Percentiles rank a stretch among this genome's conserved stretches.
Evolutionary conservation across 768 basidiomycete species (phyloP).

Genomic region (Amyloporia xantha): DNA sequence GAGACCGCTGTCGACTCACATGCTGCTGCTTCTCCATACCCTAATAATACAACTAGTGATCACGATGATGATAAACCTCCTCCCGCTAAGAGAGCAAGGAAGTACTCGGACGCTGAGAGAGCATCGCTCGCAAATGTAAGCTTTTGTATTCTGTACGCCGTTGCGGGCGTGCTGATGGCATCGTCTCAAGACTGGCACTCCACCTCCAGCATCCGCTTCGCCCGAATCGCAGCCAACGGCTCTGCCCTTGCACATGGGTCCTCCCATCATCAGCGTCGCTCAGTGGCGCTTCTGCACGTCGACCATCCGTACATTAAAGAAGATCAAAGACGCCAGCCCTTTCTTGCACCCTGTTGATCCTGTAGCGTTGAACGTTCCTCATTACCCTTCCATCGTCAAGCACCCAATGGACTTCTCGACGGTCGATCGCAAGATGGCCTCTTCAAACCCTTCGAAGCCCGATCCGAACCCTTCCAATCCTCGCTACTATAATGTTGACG

Average conservation of each 20-base stretch:
- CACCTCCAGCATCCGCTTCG: conserved; percentile 55
- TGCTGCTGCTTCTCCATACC: conserved; percentile 22
- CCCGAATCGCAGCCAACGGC: conserved; percentile 14
- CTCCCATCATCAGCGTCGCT: conserved; percentile 47
- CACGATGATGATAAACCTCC: conserved; percentile 60
- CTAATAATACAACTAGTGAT: conserved; percentile 26
- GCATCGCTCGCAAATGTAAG: conserved; percentile 72
- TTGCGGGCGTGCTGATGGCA: conserved; percentile 47
- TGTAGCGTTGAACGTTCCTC: conserved; percentile 75
- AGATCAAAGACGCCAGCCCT: conserved; percentile 72
- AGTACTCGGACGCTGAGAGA: conserved; percentile 69
- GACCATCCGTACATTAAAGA: conserved; percentile 77
- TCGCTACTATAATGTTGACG: conserved; percentile 71
- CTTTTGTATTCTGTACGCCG: conserved; percentile 41
- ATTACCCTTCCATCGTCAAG: conserved; percentile 82
- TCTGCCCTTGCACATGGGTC: conserved; percentile 17
- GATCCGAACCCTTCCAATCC: conserved; percentile 64
- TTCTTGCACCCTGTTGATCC: conserved; percentile 89
- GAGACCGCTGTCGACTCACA: conserved; percentile 25
- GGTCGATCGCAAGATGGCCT: conserved; percentile 78
- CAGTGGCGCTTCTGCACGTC: conserved; percentile 80
- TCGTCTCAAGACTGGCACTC: conserved; percentile 61
- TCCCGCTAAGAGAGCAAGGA: conserved; percentile 78
- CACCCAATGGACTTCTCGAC: conserved; percentile 93
- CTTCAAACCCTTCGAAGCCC: conserved; percentile 75